Evolutionary conservation across 2,329 filamentous ascomycete genomes (phyloP).

Genomic region (Claviceps africana): DNA sequence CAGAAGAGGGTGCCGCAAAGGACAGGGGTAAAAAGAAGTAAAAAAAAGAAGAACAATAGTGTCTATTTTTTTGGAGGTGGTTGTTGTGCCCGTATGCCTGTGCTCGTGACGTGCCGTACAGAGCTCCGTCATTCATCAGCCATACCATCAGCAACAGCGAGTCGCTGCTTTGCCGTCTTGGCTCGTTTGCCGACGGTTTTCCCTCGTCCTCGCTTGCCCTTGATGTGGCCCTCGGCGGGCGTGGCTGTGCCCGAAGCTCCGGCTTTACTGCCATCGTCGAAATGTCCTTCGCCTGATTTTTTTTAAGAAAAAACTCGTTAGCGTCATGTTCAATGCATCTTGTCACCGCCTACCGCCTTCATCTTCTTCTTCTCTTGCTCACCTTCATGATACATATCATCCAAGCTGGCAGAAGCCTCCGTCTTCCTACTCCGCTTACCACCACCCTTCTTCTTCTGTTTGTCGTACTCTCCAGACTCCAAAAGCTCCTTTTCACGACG

Average conservation of each 20-base stretch:
- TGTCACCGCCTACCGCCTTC: neutral
- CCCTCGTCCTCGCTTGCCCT: slow-evolving; percentile 39
- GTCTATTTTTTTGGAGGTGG: too few relatives aligned
- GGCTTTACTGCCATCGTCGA: slow-evolving; percentile 71
- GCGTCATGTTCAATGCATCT: neutral
- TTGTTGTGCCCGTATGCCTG: neutral
- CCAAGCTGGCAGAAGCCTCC: slow-evolving; percentile 51
- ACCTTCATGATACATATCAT: slow-evolving; percentile 99
- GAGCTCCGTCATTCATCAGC: slow-evolving; percentile 15
- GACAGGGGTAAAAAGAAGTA: neutral
- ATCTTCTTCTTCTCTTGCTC: slow-evolving; percentile 26
- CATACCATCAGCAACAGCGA: slow-evolving; percentile 52
- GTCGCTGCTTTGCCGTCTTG: slow-evolving; percentile 54
- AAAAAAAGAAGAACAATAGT: neutral
- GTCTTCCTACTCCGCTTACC: slow-evolving; percentile 41
- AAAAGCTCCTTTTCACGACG: slow-evolving; percentile 78
- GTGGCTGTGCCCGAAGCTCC: slow-evolving; percentile 65
- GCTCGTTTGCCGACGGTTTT: slow-evolving; percentile 40
- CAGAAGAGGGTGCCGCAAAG: neutral
- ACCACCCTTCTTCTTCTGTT: slow-evolving; percentile 46
- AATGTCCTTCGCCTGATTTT: slow-evolving; percentile 89
- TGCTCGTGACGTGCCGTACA: neutral
- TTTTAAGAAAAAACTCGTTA: slow-evolving; percentile 4
- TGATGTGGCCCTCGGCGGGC: slow-evolving; percentile 47
- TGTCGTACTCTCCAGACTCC: slow-evolving; percentile 54